Conservation (phyloP, 139 green algal species). For the Chlorokybus atmophyticus region DNA sequence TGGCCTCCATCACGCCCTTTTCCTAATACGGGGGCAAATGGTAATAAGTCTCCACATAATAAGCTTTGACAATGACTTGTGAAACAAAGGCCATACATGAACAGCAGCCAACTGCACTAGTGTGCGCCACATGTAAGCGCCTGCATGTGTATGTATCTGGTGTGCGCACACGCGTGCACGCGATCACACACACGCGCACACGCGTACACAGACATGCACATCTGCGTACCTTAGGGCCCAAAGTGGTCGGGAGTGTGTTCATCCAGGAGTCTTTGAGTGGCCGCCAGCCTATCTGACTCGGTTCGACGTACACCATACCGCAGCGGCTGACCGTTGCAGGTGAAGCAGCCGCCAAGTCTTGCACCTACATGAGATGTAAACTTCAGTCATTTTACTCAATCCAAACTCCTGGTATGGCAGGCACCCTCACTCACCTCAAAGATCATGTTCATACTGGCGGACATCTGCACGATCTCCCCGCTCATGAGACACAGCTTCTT, state of each 20-base stretch:
- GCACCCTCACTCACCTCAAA: conserved; percentile 38
- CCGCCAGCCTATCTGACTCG: conserved; percentile 29
- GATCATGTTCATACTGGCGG: conserved; percentile 33
- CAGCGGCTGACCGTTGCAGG: conserved; percentile 30
- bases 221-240: not conserved
- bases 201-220: not conserved
- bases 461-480: conserved; percentile 64
- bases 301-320: conserved; percentile 36
- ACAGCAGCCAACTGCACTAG: no score
- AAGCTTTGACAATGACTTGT: no score
- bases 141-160: no score
- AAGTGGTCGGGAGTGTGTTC: conserved; percentile 15
- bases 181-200: no score
- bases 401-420: no score
- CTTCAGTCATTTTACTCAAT: no score
- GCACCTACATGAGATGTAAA: no score
- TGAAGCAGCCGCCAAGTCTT: conserved; percentile 28
- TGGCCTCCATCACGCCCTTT: conserved; percentile 14
- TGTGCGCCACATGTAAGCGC: no score
- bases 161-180: no score
- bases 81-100: no score
- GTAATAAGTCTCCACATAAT: no score
- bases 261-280: conserved; percentile 39
- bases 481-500: conserved; percentile 67
- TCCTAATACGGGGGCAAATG: no score